Base-by-base conservation (phyloP, 352 stramenopile species). In the Sclerospora graminicola region DNA sequence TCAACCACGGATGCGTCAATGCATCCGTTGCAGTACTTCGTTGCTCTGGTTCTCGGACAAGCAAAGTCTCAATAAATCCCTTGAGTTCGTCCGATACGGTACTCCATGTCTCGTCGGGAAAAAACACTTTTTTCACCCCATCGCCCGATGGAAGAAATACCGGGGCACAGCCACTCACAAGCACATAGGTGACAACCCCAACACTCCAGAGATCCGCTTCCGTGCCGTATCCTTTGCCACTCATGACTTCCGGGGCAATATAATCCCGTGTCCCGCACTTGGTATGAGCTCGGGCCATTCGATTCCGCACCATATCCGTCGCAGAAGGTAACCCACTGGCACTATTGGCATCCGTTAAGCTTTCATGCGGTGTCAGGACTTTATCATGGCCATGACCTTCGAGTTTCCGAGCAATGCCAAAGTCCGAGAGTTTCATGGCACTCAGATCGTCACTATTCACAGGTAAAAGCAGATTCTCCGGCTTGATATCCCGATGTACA, bases 121-220 rank as follows among this genome's bases (percentile, higher is more conserved):
- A 90, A 29, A 84, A 80, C 9, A 90, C 68, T 24, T 82, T 80
- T 40, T 75, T 80, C 24, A 74, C 75, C 21, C 74, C 77, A 10
- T 86, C 69, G 1, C 51, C 49, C 0, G 67, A 61, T 1, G 75
- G 75, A 11, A 86, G 47, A 41, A 88, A 90, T 51, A 86, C 72
- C 0, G 79, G 79, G 19, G 79, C 79, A 31, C 63, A 88, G 7
- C 82, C 90, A 18, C 66, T 91, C 13, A 95, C 54, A 18, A 96
- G 55, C 30, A 96, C 80, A 44, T 89, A 96, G 18, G 89, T 84
- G 23, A 97, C 90, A 10, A 95, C 86, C 23, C 89, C 89, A 13
- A 96, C 75, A 49, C 82, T 95, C 86, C 87, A 97, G 51, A 96
- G 84, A 50, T 98, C 92, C 5, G 89, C 91, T 37, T 95, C 88